phyloP scores from a whole-genome alignment of 1,284 basidiomycete species.

The Prillingera fragicola region DNA sequence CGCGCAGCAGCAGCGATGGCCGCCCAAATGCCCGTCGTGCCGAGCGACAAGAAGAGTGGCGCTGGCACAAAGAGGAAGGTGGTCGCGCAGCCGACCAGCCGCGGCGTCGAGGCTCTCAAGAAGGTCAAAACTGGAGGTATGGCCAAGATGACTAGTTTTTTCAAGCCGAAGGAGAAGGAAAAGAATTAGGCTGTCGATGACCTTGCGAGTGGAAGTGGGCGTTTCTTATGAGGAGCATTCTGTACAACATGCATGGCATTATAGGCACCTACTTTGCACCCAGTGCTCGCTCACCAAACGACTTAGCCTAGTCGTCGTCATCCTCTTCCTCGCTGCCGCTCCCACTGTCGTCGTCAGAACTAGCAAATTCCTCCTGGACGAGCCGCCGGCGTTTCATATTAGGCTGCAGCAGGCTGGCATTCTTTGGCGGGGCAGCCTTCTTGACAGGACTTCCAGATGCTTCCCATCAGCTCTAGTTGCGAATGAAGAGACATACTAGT shows the following conservation, averaged over 20 bases:
- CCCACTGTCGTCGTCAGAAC: constrained; percentile 9
- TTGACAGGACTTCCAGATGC: constrained; percentile 1
- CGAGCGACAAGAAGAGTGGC: constrained; percentile 17
- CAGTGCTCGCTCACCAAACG: too few species aligned
- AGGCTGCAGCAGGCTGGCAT: constrained; percentile 13
- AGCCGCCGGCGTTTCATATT: constrained; percentile 13
- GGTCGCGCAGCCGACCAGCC: constrained; percentile 20
- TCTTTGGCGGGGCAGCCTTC: constrained; percentile 8
- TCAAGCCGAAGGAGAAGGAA: constrained; percentile 36
- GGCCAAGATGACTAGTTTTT: constrained; percentile 44
- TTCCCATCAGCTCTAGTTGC: background rate
- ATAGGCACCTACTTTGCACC: too few species aligned
- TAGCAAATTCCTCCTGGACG: constrained; percentile 14
- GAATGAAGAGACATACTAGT: background rate
- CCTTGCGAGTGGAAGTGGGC: background rate
- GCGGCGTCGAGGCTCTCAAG: constrained; percentile 42
- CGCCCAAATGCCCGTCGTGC: constrained; percentile 21
- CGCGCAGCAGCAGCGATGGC: constrained; percentile 30
- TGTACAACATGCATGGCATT: background rate
- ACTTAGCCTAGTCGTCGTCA: constrained; percentile 3
- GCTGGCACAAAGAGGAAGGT: constrained; percentile 25
- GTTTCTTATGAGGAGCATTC: background rate
- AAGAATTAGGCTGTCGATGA: background rate
- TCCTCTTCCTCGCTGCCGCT: constrained; percentile 6
- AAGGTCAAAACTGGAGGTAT: constrained; percentile 44